Evolutionary conservation across 2,329 filamentous ascomycete genomes (phyloP), one percentile per base, ranked within the genome.

Genomic region (Claviceps capensis): DNA sequence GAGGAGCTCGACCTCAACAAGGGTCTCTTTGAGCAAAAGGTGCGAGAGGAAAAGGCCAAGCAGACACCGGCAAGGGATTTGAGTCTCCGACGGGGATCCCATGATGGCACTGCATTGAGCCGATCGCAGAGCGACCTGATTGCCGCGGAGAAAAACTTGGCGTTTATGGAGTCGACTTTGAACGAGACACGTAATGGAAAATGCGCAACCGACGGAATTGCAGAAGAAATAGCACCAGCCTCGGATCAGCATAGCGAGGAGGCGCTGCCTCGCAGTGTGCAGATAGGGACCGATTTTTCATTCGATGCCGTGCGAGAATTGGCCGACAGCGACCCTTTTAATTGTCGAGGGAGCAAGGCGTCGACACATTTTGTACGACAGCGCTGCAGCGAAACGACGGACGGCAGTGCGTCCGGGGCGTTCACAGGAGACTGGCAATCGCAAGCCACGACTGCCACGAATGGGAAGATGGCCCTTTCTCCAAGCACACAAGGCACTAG

Each of bases 1-100:
- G 79, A 86, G 26, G 88, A 95, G 67, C 82, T 97, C 23, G 75
- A 86, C 49, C 71, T 71, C 53, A 97, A 97, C 67, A 86, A 85
- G 65, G 68, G 70, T 2, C 74, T 83, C 5, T 97, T 94, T 77
- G 79, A 87, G 59, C 70, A 70, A 47, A 81, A 77, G 56, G 79
- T 91, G 43, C 73, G 77, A 40, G 73, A 82, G 48, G 83, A 85
- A 58, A 79, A 82, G 62, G 71, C 74, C 40, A 75, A 69, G 54
- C 55, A 68, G 47, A 51, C 53, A 6, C 53, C 61, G 46, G 70
- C 26, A 30, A 30, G 71, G 59, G 70, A 68, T 14, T 62, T 67
- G n/a, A 62, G 67, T 30, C 63, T 63, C 52, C 65, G 58, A 52
- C 66, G 60, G 42, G 61, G 64, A 19, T 57, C 68, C 23, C 64